Base-by-base conservation (phyloP, 768 basidiomycete species). In the Tricholoma bakamatsutake region DNA sequence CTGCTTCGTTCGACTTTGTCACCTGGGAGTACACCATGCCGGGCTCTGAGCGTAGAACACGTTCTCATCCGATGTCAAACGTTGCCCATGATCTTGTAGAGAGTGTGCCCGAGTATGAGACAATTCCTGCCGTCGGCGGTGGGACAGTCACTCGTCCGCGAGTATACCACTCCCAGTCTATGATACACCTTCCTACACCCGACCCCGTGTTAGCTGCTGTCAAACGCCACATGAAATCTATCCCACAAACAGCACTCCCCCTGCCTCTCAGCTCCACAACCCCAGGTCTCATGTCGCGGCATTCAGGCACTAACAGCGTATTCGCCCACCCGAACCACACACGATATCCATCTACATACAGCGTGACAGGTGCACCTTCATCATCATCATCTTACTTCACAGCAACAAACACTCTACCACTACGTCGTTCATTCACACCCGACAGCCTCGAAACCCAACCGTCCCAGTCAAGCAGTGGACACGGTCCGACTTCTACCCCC, bases 121-220 rank as follows among this genome's bases (percentile, higher is more conserved):
- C 88, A 1, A 83, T 94, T 34, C 92, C 94, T 11, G 94, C 95
- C 2, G 88, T 97, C 4, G 94, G 95, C 15, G 93, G 93, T 12
- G 94, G 94, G 0, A 85, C 81, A 0, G 82, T 97, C 61, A 88
- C 87, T 9, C 83, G 92, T 12, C 95, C 95, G 0, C 77, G 93
- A 5, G 80, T 95, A 31, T 84, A 83, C 59, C 95, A 95, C 67
- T 84, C 91, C 0, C 93, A 95, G 63, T 90, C 89, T 0, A 81
- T 82, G 65, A 85, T 89, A 28, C 79, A 84, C 56, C 65, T 52
- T 58, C 63, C 31, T 55, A 59, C 59, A 56, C 62, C 17, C 52
- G 43, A 40, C 61, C 45, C 52, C 64, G 58, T 55, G 55, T 42
- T 50, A 60, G 48, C 50, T 61, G 42, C 54, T 60, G 57, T 31